Evolutionary conservation across 2,329 filamentous ascomycete genomes (phyloP).

Genomic region (Ascosphaera apis): DNA sequence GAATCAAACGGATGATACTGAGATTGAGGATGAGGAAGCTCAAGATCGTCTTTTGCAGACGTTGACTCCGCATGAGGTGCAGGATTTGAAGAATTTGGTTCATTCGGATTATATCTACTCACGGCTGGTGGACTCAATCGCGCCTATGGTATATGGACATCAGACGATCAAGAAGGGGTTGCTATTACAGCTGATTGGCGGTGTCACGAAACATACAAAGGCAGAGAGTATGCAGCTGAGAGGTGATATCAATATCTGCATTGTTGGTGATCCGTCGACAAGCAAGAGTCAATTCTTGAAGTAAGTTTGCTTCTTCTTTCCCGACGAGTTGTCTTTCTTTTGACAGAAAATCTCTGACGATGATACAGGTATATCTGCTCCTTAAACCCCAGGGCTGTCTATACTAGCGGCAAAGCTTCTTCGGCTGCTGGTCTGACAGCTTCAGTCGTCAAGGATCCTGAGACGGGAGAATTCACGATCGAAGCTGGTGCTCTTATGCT

Average conservation of each 20-base stretch:
- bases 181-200: slow-evolving; percentile 83
- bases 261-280: slow-evolving; percentile 96
- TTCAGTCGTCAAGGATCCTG: slow-evolving; percentile 88
- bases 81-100: slow-evolving; percentile 79
- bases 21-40: slow-evolving; percentile 60
- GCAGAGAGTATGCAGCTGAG: slow-evolving; percentile 73
- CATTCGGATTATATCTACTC: slow-evolving; percentile 91
- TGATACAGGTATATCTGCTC: slow-evolving; percentile 80
- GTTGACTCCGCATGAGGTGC: slow-evolving; percentile 66
- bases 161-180: slow-evolving; percentile 95
- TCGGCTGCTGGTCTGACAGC: slow-evolving; percentile 95
- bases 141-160: slow-evolving; percentile 92
- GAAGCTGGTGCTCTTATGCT: slow-evolving; percentile 99
- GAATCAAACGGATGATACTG: slow-evolving; percentile 45
- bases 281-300: slow-evolving; percentile 85
- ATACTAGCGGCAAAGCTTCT: slow-evolving; percentile 88
- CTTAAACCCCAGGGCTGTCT: slow-evolving; percentile 87
- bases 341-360: slow-evolving; percentile 87
- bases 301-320: no score
- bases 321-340: slow-evolving; percentile 93
- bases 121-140: slow-evolving; percentile 75
- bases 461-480: slow-evolving; percentile 81
- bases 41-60: slow-evolving; percentile 73
- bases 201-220: slow-evolving; percentile 72
- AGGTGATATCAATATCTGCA: slow-evolving; percentile 97